Evolutionary conservation across 2,329 filamentous ascomycete species (phyloP).

Genomic region (Pseudogymnoascus sp.): DNA sequence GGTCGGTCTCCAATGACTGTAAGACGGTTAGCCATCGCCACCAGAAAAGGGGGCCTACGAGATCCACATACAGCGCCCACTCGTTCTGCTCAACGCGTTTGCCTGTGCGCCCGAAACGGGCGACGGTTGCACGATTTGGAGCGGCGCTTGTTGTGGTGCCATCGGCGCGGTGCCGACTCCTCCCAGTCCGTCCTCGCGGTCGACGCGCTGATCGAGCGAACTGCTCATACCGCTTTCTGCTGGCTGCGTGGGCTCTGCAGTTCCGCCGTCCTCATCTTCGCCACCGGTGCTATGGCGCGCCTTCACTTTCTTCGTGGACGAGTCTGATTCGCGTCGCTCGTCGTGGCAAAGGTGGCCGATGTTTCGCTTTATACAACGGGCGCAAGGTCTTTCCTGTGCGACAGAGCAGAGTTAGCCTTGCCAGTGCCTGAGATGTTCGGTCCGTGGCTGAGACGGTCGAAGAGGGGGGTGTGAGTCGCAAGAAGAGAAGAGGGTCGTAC

Average conservation of each 20-base stretch:
- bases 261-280: constrained; percentile 53
- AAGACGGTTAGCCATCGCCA: constrained; percentile 23
- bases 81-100: constrained; percentile 53
- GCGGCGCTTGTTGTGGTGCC: constrained; percentile 41
- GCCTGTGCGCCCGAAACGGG: constrained; percentile 60
- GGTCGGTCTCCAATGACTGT: constrained; percentile 65
- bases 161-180: constrained; percentile 24
- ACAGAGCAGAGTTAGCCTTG: constrained; percentile 26
- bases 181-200: constrained; percentile 35
- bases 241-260: constrained; percentile 43
- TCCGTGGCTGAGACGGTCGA: constrained; percentile 19
- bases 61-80: constrained; percentile 63
- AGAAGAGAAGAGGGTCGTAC: constrained; percentile 44
- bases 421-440: constrained; percentile 25
- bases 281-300: constrained; percentile 48
- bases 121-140: constrained; percentile 66
- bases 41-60: constrained; percentile 16
- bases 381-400: constrained; percentile 82
- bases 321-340: constrained; percentile 76
- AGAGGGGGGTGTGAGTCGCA: constrained; percentile 15
- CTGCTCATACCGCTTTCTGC: constrained; percentile 41
- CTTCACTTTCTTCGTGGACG: constrained; percentile 66
- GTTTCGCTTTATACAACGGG: constrained; percentile 94
- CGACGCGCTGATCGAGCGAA: constrained; percentile 48
- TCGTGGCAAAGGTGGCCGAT: constrained; percentile 98